These are phyloP conservation scores for Berberis vulgaris DNA, from an alignment of 164 flowering plant genomes.

Conservation along the genomic window DNA sequence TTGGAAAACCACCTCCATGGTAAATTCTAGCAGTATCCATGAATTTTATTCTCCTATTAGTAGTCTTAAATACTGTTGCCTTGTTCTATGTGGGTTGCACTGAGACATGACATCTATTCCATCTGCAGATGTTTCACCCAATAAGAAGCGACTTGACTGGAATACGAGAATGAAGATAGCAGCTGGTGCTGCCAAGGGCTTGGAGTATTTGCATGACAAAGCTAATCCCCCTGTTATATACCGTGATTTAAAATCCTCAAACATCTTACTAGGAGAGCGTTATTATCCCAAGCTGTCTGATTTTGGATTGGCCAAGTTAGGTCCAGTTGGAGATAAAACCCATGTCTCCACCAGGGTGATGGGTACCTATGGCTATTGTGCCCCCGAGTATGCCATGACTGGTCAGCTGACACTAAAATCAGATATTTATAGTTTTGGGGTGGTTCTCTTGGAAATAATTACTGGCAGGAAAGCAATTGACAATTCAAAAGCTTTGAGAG, in stretches of 20 bases:
- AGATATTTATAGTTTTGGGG: constrained; percentile 87
- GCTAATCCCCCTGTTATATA: constrained; percentile 79
- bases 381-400: constrained; percentile 91
- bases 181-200: constrained; percentile 78
- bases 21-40: constrained; percentile 13
- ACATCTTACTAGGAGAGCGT: constrained; percentile 77
- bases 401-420: constrained; percentile 82
- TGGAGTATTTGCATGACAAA: constrained; percentile 68
- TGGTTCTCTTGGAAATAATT: constrained; percentile 77
- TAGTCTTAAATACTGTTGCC: no score
- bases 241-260: constrained; percentile 87
- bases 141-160: constrained; percentile 61
- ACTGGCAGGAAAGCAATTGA: constrained; percentile 87
- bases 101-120: no score
- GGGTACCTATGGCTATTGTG: constrained; percentile 93
- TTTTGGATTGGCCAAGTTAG: constrained; percentile 89
- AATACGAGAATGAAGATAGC: constrained; percentile 75
- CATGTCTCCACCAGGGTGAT: constrained; percentile 89
- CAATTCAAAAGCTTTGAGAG: constrained; percentile 29
- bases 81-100: no score
- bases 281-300: constrained; percentile 76
- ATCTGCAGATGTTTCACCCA: constrained; percentile 39
- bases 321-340: constrained; percentile 73
- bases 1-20: constrained; percentile 78
- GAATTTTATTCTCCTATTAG: background rate